Conservation (phyloP, 768 basidiomycete genomes). For the Russula olivacea region DNA sequence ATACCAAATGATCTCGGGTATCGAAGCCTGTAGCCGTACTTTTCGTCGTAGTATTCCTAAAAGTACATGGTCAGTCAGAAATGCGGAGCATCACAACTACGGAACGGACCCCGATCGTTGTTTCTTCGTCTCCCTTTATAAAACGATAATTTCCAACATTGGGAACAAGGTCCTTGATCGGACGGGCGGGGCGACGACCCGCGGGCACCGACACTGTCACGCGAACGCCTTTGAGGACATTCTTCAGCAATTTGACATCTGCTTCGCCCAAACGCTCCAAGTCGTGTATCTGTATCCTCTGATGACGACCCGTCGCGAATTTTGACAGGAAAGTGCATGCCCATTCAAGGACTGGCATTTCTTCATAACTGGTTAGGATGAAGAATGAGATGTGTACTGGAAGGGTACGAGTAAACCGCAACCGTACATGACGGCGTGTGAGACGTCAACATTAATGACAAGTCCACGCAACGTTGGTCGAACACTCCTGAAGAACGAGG, state of each 20-base stretch:
- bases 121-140: constrained; percentile 16
- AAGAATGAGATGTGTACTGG: neutral
- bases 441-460: constrained; percentile 23
- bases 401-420: neutral
- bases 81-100: neutral
- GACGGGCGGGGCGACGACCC: constrained; percentile 9
- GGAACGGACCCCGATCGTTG: constrained; percentile 13
- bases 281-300: neutral
- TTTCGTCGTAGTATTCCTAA: constrained; percentile 17
- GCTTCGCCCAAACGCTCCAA: constrained; percentile 3
- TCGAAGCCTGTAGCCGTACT: constrained; percentile 13
- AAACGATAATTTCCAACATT: constrained; percentile 12
- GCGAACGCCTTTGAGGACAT: constrained; percentile 11
- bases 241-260: constrained; percentile 14
- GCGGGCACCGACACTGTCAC: constrained; percentile 16
- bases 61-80: neutral
- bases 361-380: constrained; percentile 10
- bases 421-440: constrained; percentile 18
- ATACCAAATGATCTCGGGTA: constrained; percentile 18
- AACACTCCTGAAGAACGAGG: constrained; percentile 18
- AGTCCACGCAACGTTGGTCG: constrained; percentile 14
- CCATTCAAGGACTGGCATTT: constrained; percentile 21
- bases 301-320: neutral
- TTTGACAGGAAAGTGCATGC: constrained; percentile 14
- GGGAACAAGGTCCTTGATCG: constrained; percentile 17